Evolutionary conservation across 2,329 filamentous ascomycete genomes (phyloP).

Genomic region (Colletotrichum sp.): DNA sequence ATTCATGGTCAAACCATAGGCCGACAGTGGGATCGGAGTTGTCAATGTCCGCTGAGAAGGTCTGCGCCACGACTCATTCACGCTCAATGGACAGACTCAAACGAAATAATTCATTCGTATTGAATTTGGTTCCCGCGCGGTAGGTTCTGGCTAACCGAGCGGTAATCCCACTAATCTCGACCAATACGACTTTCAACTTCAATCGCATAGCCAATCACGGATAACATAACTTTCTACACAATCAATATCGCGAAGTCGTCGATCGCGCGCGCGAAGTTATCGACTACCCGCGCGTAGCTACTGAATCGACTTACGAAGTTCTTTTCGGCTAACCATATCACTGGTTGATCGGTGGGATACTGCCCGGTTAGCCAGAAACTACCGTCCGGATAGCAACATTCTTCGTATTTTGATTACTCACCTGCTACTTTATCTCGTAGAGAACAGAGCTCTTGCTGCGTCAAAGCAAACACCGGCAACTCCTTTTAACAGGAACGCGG

Average conservation of each 20-base stretch:
- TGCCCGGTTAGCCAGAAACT: background rate
- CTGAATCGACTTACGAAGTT: background rate
- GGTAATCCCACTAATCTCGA: background rate
- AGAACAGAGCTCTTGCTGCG: background rate
- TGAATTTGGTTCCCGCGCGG: background rate
- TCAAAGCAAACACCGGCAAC: background rate
- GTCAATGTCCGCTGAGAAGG: background rate
- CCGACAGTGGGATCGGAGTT: background rate
- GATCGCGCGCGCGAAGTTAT: too few relatives aligned
- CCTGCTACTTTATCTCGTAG: too few relatives aligned
- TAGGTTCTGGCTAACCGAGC: background rate
- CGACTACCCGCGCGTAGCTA: background rate
- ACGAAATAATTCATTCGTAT: background rate
- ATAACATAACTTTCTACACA: background rate
- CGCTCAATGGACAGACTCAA: background rate
- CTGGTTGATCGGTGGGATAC: background rate
- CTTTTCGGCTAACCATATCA: background rate
- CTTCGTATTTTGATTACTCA: too few relatives aligned
- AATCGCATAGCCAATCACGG: background rate
- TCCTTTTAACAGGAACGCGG: accelerated
- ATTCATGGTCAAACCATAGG: accelerated
- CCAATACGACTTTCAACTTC: background rate
- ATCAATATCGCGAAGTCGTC: too few relatives aligned
- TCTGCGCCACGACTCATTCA: background rate
- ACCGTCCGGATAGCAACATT: too few relatives aligned